Evolutionary conservation across 2,329 filamentous ascomycete species (phyloP).

Genomic region (Polytolypa hystricis): DNA sequence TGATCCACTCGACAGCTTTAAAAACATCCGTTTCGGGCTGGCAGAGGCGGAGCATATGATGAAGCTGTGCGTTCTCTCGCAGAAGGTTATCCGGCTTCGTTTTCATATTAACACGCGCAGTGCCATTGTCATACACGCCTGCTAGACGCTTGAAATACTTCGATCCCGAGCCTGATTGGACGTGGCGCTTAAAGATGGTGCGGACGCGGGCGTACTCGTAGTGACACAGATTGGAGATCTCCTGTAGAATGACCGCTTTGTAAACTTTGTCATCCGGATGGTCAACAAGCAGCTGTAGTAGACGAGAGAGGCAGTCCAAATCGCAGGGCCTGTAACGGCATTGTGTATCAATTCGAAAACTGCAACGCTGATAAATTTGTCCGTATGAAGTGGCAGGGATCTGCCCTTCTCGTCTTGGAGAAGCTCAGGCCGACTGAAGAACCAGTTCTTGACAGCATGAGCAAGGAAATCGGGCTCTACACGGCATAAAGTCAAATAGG

Average conservation of each 20-base stretch:
- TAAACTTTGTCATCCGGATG: constrained; percentile 20
- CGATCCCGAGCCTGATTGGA: constrained; percentile 25
- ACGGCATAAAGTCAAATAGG: constrained; percentile 23
- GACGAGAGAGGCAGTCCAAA: constrained; percentile 33
- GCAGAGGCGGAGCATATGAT: constrained; percentile 38
- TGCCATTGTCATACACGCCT: constrained; percentile 24
- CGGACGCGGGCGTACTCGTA: constrained; percentile 29
- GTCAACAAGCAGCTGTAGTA: constrained; percentile 25
- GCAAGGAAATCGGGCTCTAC: constrained; percentile 11
- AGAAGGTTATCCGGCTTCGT: constrained; percentile 31
- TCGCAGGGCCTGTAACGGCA: constrained; percentile 24
- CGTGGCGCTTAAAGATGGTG: constrained; percentile 30
- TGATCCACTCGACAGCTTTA: constrained; percentile 31
- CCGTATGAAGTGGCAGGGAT: constrained; percentile 25
- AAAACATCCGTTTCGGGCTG: constrained; percentile 25
- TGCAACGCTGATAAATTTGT: constrained; percentile 33
- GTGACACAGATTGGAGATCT: constrained; percentile 29
- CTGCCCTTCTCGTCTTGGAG: constrained; percentile 37
- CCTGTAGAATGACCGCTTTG: constrained; percentile 31
- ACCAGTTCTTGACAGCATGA: constrained; percentile 16
- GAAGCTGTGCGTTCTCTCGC: constrained; percentile 29
- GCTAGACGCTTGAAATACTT: constrained; percentile 36
- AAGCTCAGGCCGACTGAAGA: constrained; percentile 34
- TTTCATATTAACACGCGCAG: constrained; percentile 31
- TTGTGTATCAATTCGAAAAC: constrained; percentile 34